Evolutionary conservation across 495 filamentous ascomycete genomes (phyloP).

Genomic region (Physcia stellaris): DNA sequence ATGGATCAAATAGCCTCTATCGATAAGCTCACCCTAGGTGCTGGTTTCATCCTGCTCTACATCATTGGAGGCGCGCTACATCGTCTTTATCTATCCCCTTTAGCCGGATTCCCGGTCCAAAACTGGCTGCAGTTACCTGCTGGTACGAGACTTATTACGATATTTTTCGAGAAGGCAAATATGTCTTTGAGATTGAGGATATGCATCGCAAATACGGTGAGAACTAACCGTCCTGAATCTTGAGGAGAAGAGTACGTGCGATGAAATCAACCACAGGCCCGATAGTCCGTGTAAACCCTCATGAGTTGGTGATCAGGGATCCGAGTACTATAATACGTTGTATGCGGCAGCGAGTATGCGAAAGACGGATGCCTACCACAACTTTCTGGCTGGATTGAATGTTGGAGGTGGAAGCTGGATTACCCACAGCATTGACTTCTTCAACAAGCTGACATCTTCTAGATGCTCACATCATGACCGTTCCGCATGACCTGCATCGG

Average conservation of each 20-base stretch:
- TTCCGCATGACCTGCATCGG: not conserved
- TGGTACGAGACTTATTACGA: constrained; percentile 19
- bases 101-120: constrained; percentile 18
- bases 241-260: not conserved
- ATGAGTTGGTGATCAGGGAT: not conserved
- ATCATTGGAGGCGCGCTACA: too few species aligned
- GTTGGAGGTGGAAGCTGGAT: not conserved
- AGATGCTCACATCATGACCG: not conserved
- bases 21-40: too few species aligned
- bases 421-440: not conserved
- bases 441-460: not conserved
- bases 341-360: not conserved
- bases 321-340: not conserved
- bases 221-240: not conserved
- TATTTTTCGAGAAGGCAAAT: constrained; percentile 12
- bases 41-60: too few species aligned
- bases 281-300: not conserved
- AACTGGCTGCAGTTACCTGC: constrained; percentile 28
- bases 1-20: too few species aligned
- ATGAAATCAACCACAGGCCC: not conserved
- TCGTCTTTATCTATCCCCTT: constrained; percentile 17
- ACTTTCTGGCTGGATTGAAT: not conserved
- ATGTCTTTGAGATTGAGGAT: constrained; percentile 17
- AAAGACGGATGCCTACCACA: not conserved
- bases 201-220: constrained; percentile 27